A percentile compares a stretch with the other conserved stretches of the same genome.
phyloP scores from a whole-genome alignment of 2,329 filamentous ascomycete genomes.

The Trichoderma sp. region DNA sequence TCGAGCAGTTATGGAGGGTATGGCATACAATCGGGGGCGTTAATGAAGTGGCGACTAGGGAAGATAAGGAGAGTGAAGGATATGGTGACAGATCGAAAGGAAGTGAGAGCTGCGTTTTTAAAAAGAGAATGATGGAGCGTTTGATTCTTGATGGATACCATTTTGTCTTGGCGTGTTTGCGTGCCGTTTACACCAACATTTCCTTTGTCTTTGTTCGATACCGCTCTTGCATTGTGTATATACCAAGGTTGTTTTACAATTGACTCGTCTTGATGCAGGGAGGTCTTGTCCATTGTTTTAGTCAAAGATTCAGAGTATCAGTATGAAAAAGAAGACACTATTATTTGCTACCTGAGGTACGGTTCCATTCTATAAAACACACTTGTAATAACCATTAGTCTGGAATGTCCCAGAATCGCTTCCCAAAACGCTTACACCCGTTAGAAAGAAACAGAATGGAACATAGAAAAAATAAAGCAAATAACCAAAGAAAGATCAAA shows the following conservation, averaged over 20 bases:
- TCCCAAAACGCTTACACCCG: neutral
- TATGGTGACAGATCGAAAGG: neutral
- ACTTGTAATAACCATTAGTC: neutral
- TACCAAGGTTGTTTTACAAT: neutral
- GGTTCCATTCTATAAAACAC: neutral
- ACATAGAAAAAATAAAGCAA: neutral
- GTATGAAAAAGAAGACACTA: neutral
- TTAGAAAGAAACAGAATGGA: neutral
- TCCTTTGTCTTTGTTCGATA: neutral
- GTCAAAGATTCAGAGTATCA: neutral
- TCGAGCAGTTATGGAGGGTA: neutral
- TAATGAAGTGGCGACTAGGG: neutral
- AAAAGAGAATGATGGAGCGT: neutral
- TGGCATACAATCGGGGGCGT: neutral
- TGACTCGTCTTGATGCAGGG: neutral
- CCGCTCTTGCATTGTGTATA: neutral
- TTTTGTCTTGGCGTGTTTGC: neutral
- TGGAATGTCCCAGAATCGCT: neutral
- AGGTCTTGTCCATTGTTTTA: neutral
- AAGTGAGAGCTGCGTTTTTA: neutral
- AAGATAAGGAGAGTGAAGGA: neutral
- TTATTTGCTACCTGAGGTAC: neutral
- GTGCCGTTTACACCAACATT: neutral
- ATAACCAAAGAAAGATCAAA: neutral
- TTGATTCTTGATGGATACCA: constrained; percentile 13